Conservation (phyloP, 208 protist genomes). For the Phytomonas francai region DNA sequence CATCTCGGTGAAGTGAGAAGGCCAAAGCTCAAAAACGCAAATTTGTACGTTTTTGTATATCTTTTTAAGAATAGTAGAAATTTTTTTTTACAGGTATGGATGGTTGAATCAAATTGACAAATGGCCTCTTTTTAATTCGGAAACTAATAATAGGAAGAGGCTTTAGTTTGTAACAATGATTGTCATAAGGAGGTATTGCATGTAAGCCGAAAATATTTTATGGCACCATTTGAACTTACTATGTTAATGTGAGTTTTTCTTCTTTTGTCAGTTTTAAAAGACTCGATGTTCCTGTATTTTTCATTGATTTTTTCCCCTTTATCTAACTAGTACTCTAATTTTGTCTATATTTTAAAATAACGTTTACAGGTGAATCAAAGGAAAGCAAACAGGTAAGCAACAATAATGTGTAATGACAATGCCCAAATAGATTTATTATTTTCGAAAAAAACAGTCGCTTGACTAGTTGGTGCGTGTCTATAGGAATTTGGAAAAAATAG, state of each 20-base stretch:
- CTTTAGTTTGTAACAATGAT: too few species aligned
- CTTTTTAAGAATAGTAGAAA: too few species aligned
- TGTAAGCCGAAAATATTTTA: too few species aligned
- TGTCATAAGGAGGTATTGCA: too few species aligned
- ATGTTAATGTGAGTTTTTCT: not conserved
- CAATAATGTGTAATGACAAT: not conserved
- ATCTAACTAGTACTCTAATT: slow-evolving; percentile 6
- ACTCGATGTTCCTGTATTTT: not conserved
- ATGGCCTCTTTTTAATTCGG: too few species aligned
- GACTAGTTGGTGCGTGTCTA: not conserved
- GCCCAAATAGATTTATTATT: slow-evolving; percentile 8
- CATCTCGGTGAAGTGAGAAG: too few species aligned
- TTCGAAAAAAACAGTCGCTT: slow-evolving; percentile 3
- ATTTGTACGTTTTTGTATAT: too few species aligned
- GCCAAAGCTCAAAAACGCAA: too few species aligned
- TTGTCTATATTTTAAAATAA: slow-evolving; percentile 11
- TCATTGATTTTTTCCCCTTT: slow-evolving; percentile 2
- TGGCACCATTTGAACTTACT: too few species aligned
- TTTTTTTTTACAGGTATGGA: too few species aligned
- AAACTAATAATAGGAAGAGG: too few species aligned
- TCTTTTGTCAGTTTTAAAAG: slow-evolving; percentile 3
- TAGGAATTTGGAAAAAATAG: slow-evolving; percentile 8
- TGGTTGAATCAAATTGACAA: too few species aligned
- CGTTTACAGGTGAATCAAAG: slow-evolving; percentile 6
- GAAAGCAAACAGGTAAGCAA: not conserved